phyloP scores from a whole-genome alignment of 352 stramenopile species.

The Phytophthora fragariae region DNA sequence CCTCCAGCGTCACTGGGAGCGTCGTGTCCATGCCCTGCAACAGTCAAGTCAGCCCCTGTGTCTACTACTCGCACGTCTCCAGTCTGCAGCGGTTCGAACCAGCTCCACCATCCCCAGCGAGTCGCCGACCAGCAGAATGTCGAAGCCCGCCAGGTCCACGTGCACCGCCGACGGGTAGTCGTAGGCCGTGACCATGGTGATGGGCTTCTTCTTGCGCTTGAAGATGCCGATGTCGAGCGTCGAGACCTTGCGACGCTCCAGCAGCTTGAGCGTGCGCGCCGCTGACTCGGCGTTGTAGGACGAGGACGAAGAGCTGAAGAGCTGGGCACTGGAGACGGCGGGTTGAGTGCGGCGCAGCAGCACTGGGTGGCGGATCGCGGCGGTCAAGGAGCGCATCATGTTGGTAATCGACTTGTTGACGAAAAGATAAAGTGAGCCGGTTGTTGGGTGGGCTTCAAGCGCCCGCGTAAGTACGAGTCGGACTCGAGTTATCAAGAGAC shows the following conservation, averaged over 20 bases:
- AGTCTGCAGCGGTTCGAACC: constrained; percentile 59
- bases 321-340: not conserved
- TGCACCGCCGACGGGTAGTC: constrained; percentile 97
- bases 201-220: constrained; percentile 96
- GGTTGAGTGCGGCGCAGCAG: not conserved
- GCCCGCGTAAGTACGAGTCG: too few species aligned
- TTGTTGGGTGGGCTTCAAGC: too few species aligned
- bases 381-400: constrained; percentile 25
- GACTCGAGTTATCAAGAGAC: too few species aligned
- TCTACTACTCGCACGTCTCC: too few species aligned
- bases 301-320: constrained; percentile 26
- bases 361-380: constrained; percentile 7
- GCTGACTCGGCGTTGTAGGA: constrained; percentile 58
- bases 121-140: constrained; percentile 98
- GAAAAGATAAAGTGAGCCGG: not conserved
- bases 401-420: not conserved
- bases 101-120: constrained; percentile 99
- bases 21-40: constrained; percentile 87
- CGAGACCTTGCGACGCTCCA: constrained; percentile 87
- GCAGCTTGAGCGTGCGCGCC: constrained; percentile 81
- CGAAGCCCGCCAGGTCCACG: constrained; percentile 98
- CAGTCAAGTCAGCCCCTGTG: not conserved
- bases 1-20: constrained; percentile 96
- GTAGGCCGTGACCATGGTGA: constrained; percentile 99
- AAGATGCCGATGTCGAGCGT: constrained; percentile 86